Evolutionary conservation across 495 filamentous ascomycete genomes (phyloP).

Genomic region (Cladorrhinum samala): DNA sequence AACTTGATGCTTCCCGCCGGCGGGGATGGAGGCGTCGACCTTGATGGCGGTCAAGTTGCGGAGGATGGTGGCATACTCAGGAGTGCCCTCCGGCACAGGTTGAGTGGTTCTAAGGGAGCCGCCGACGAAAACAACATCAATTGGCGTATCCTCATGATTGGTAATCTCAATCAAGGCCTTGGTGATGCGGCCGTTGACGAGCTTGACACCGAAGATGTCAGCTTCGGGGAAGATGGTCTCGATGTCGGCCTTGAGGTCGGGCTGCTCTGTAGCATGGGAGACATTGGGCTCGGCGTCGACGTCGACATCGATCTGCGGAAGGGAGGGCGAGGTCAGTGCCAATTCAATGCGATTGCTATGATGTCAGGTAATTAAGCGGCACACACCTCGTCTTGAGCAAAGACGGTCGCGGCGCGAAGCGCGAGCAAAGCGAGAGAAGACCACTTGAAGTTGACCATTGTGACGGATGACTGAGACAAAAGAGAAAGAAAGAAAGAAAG

Average conservation of each 20-base stretch:
- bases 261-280: constrained; percentile 39
- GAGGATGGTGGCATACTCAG: constrained; percentile 51
- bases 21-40: constrained; percentile 69
- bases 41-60: constrained; percentile 77
- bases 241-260: constrained; percentile 66
- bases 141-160: constrained; percentile 74
- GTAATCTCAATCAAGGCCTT: constrained; percentile 71
- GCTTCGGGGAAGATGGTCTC: constrained; percentile 75
- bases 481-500: constrained; percentile 20
- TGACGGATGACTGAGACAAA: constrained; percentile 25
- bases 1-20: constrained; percentile 67
- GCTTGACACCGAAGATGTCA: constrained; percentile 91
- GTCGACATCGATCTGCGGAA: neutral
- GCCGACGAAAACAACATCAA: constrained; percentile 70
- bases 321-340: neutral
- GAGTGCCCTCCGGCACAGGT: constrained; percentile 42
- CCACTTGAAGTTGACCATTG: constrained; percentile 69
- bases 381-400: constrained; percentile 56
- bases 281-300: constrained; percentile 12
- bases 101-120: constrained; percentile 62
- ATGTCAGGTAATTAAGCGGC: constrained; percentile 28
- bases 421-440: constrained; percentile 65
- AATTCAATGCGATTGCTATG: neutral
- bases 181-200: constrained; percentile 88
- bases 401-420: constrained; percentile 58